phyloP scores from a whole-genome alignment of 495 filamentous ascomycete species.

The Trypethelium eluteriae region DNA sequence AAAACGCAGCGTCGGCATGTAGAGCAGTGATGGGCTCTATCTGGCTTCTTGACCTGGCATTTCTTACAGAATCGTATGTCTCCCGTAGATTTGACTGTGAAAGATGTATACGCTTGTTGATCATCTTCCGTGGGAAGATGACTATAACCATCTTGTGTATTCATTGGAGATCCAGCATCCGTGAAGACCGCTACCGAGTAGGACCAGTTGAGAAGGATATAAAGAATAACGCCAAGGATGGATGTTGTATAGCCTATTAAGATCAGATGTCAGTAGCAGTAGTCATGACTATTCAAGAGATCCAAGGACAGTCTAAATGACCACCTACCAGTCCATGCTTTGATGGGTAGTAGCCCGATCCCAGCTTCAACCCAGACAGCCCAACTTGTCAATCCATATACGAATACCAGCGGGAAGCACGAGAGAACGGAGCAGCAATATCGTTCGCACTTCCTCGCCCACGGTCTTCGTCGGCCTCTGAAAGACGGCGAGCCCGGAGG shows the following conservation, averaged over 20 bases:
- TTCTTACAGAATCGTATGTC: constrained; percentile 91
- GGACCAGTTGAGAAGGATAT: constrained; percentile 70
- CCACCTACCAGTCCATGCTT: constrained; percentile 60
- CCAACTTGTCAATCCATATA: constrained; percentile 85
- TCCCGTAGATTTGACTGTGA: constrained; percentile 86
- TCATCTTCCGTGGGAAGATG: constrained; percentile 47
- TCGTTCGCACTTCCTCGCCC: constrained; percentile 72
- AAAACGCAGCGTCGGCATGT: constrained; percentile 86
- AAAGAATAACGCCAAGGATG: constrained; percentile 60
- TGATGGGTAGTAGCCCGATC: constrained; percentile 56
- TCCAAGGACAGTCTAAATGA: neutral
- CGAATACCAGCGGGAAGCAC: constrained; percentile 85
- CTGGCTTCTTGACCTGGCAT: constrained; percentile 85
- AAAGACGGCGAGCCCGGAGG: constrained; percentile 33
- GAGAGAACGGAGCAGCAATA: constrained; percentile 68
- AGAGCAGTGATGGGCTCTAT: constrained; percentile 93
- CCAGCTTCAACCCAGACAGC: constrained; percentile 77
- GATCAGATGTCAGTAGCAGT: neutral
- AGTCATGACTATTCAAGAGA: neutral
- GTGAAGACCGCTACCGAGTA: constrained; percentile 93
- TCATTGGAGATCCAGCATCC: constrained; percentile 65
- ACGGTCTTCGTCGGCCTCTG: constrained; percentile 43
- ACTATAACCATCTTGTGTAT: constrained; percentile 49
- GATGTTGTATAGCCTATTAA: constrained; percentile 27
- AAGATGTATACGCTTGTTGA: constrained; percentile 52